Evolutionary conservation across 805 yeast species (phyloP).

Genomic region (Metschnikowia lachancei): DNA sequence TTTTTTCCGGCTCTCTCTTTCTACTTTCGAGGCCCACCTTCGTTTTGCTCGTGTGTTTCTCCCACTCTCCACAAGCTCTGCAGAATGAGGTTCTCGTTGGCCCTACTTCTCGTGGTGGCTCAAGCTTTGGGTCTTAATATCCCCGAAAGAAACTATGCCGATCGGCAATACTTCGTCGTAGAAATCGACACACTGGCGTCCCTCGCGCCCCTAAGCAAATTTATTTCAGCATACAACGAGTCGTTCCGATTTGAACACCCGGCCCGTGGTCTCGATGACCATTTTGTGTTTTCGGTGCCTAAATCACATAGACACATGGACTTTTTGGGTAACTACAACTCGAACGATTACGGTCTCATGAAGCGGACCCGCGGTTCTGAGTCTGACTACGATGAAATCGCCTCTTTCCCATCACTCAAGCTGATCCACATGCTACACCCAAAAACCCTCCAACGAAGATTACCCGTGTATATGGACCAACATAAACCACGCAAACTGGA

Average conservation of each 20-base stretch:
- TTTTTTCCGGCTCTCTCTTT: too few relatives aligned
- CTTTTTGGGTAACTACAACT: slow-evolving; percentile 35
- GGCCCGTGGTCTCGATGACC: slow-evolving; percentile 57
- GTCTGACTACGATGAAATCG: slow-evolving; percentile 25
- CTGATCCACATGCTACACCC: slow-evolving; percentile 58
- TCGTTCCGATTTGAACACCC: slow-evolving; percentile 56
- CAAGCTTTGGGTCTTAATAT: slow-evolving; percentile 11
- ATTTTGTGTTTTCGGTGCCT: slow-evolving; percentile 62
- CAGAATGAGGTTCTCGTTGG: slow-evolving; percentile 13
- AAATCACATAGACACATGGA: slow-evolving; percentile 36
- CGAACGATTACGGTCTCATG: slow-evolving; percentile 27
- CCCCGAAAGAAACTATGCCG: slow-evolving; percentile 44
- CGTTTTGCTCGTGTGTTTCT: background rate
- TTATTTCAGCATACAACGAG: slow-evolving; percentile 38
- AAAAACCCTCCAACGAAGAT: slow-evolving; percentile 51
- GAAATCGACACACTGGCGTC: slow-evolving; percentile 42
- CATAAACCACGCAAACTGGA: slow-evolving; percentile 2
- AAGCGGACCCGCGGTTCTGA: slow-evolving; percentile 30
- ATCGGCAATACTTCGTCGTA: slow-evolving; percentile 59
- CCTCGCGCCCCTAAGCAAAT: slow-evolving; percentile 29
- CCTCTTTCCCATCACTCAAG: slow-evolving; percentile 31
- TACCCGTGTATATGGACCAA: slow-evolving; percentile 47
- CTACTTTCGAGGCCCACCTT: background rate
- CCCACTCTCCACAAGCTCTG: background rate
- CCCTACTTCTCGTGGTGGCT: slow-evolving; percentile 11